phyloP scores from a whole-genome alignment of 2,329 filamentous ascomycete species.

The Aspergillus hortae region DNA sequence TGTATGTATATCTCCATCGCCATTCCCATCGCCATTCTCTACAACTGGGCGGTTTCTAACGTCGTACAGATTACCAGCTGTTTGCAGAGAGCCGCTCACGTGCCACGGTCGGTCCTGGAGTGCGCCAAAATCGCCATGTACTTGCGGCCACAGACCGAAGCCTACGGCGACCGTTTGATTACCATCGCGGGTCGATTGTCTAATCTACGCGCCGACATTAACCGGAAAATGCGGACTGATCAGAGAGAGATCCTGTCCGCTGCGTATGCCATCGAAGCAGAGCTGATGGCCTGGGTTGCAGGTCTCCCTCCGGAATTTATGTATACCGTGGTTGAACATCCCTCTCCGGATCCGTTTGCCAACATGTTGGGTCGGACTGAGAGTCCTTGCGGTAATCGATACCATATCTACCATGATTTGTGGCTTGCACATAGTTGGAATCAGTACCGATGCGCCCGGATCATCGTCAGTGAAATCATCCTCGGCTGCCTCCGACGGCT shows the following conservation, averaged over 20 bases:
- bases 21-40: background rate
- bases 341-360: constrained; percentile 35
- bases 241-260: constrained; percentile 27
- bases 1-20: constrained; percentile 33
- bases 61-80: constrained; percentile 32
- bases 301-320: constrained; percentile 24
- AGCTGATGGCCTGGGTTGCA: constrained; percentile 31
- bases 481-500: constrained; percentile 27
- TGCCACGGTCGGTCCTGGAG: constrained; percentile 32
- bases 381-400: constrained; percentile 46
- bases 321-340: constrained; percentile 24
- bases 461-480: constrained; percentile 52
- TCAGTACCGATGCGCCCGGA: constrained; percentile 58
- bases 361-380: constrained; percentile 22
- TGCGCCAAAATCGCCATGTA: constrained; percentile 28
- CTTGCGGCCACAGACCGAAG: constrained; percentile 23
- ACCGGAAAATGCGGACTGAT: constrained; percentile 20
- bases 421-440: constrained; percentile 57
- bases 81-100: constrained; percentile 27
- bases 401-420: constrained; percentile 55
- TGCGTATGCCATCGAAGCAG: constrained; percentile 31
- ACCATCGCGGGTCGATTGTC: constrained; percentile 26
- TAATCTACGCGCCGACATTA: constrained; percentile 33
- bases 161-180: constrained; percentile 27
- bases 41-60: constrained; percentile 1